phyloP scores from a whole-genome alignment of 2,329 filamentous ascomycete genomes.

The Cytospora chrysosperma region DNA sequence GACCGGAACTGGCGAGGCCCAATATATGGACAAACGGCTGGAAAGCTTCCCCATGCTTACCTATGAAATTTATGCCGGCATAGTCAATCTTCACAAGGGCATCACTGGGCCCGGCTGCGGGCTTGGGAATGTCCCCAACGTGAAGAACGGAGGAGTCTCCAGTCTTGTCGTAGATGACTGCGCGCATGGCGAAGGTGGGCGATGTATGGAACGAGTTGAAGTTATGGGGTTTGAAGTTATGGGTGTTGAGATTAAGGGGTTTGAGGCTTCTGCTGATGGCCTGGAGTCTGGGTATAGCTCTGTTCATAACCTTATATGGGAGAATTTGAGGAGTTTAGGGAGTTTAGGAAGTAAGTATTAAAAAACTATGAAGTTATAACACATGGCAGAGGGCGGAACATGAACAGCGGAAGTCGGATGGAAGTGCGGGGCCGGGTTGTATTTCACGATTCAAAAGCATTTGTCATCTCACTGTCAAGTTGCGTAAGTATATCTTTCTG shows the following conservation, averaged over 20 bases:
- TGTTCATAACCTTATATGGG: conserved; percentile 5
- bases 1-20: background rate
- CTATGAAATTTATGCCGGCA: conserved; percentile 11
- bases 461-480: background rate
- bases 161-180: conserved; percentile 23
- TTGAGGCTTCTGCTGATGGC: conserved; percentile 21
- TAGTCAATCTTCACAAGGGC: conserved; percentile 23
- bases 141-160: conserved; percentile 25
- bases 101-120: conserved; percentile 12
- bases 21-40: background rate
- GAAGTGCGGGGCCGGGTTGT: conserved; percentile 2
- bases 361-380: background rate
- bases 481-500: background rate
- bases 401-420: background rate
- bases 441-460: background rate
- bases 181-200: conserved; percentile 11
- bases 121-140: conserved; percentile 23
- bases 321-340: background rate
- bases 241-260: background rate
- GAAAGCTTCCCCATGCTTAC: background rate
- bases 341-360: too few relatives aligned
- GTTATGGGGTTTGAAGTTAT: conserved; percentile 16
- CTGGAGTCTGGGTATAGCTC: conserved; percentile 15
- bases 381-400: background rate
- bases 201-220: conserved; percentile 3